Evolutionary conservation across 2,329 filamentous ascomycete genomes (phyloP).

Genomic region (Trichoderma sp.): DNA sequence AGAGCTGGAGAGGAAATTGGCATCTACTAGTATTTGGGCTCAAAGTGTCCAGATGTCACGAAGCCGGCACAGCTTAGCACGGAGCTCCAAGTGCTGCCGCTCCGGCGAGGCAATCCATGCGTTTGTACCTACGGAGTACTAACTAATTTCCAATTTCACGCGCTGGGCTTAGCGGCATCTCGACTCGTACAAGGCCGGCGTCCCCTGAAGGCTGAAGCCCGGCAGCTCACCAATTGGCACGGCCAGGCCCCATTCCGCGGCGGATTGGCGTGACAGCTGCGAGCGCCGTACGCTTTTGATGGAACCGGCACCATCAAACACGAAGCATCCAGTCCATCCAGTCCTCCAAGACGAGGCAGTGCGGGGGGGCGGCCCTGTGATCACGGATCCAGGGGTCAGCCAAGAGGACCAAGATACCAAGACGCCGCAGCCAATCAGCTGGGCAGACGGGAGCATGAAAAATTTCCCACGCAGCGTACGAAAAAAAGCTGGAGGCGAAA

Average conservation of each 20-base stretch:
- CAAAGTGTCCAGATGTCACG: slow-evolving; percentile 15
- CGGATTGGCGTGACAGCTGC: neutral
- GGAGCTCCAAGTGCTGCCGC: slow-evolving; percentile 2
- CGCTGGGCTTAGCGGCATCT: slow-evolving; percentile 12
- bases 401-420: too few species aligned
- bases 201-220: neutral
- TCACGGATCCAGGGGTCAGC: neutral
- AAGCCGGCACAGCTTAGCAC: slow-evolving; percentile 1
- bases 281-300: neutral
- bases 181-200: neutral
- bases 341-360: neutral
- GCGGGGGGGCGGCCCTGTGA: neutral
- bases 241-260: neutral
- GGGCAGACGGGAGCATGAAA: neutral
- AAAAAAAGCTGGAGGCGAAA: slow-evolving; percentile 17
- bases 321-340: neutral
- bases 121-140: neutral
- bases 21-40: neutral
- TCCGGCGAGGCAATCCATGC: neutral
- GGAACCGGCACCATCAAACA: neutral
- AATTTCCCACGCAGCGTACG: slow-evolving; percentile 12
- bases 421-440: slow-evolving; percentile 15
- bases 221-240: neutral
- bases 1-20: slow-evolving; percentile 12
- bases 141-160: neutral